These are phyloP conservation scores for Debaryomyces coudertii DNA, from an alignment of 1,139 yeast species.

Conservation along the genomic window DNA sequence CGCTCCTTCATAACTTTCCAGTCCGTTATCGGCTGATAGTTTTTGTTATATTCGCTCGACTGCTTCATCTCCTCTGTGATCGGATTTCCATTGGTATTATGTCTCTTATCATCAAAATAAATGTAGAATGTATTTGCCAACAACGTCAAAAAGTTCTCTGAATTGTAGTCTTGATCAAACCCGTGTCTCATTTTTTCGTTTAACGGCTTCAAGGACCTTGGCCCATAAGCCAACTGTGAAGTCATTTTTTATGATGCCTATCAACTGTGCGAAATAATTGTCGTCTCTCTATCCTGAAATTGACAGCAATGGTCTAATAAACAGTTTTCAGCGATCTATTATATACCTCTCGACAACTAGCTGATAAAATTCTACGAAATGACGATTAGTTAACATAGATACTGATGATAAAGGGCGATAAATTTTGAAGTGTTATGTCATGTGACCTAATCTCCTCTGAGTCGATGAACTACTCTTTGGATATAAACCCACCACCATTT, in stretches of 20 bases:
- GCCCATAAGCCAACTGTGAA: conserved; percentile 30
- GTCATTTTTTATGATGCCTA: conserved; percentile 8
- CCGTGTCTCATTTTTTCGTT: conserved; percentile 76
- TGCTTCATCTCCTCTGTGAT: conserved; percentile 57
- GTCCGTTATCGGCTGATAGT: conserved; percentile 74
- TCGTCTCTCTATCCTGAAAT: background rate
- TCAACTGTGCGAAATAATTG: background rate
- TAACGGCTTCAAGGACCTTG: conserved; percentile 44
- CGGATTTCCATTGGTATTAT: conserved; percentile 88
- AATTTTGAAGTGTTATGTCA: background rate
- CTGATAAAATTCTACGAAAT: background rate
- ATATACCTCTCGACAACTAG: background rate
- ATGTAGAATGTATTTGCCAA: conserved; percentile 76
- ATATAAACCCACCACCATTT: background rate
- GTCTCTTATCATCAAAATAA: conserved; percentile 87
- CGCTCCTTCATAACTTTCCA: conserved; percentile 93
- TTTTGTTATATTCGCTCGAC: conserved; percentile 45
- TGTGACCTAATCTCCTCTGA: background rate
- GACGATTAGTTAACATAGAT: background rate
- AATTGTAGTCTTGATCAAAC: conserved; percentile 66
- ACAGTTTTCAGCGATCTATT: background rate
- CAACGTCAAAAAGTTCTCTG: conserved; percentile 65
- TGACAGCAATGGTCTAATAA: background rate
- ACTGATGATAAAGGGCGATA: conserved; percentile 1
- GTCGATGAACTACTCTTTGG: background rate